These are phyloP conservation scores for Psidium guajava DNA, from an alignment of 345 rosid species.

Conservation along the genomic window DNA sequence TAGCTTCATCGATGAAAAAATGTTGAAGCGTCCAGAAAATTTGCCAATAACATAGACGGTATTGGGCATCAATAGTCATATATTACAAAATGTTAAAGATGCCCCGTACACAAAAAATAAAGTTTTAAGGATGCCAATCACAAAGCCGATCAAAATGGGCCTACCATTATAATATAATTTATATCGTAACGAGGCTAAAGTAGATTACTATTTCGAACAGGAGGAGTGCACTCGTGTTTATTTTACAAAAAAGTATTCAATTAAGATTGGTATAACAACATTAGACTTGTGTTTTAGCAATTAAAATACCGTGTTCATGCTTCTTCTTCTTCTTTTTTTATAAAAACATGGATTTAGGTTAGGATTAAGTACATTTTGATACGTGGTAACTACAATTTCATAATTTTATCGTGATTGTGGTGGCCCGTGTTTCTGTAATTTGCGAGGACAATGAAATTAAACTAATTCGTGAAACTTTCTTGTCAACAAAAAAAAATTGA, in stretches of 20 bases:
- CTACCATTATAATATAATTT: neutral
- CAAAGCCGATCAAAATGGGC: neutral
- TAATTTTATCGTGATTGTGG: neutral
- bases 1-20: neutral
- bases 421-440: neutral
- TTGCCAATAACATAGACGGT: accelerated
- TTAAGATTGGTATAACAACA: neutral
- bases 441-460: neutral
- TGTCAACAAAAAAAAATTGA: no score
- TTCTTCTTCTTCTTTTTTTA: no score
- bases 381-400: neutral
- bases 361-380: neutral
- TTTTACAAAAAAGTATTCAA: neutral
- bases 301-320: neutral
- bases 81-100: accelerated
- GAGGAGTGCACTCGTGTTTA: accelerated
- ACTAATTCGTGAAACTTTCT: neutral
- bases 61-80: neutral
- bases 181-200: neutral
- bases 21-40: neutral
- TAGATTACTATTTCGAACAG: accelerated
- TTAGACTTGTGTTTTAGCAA: neutral
- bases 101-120: neutral
- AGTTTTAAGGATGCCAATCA: neutral
- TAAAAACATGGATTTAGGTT: neutral